phyloP scores from a whole-genome alignment of 2,329 filamentous ascomycete species.

The Aspergillus sp. region DNA sequence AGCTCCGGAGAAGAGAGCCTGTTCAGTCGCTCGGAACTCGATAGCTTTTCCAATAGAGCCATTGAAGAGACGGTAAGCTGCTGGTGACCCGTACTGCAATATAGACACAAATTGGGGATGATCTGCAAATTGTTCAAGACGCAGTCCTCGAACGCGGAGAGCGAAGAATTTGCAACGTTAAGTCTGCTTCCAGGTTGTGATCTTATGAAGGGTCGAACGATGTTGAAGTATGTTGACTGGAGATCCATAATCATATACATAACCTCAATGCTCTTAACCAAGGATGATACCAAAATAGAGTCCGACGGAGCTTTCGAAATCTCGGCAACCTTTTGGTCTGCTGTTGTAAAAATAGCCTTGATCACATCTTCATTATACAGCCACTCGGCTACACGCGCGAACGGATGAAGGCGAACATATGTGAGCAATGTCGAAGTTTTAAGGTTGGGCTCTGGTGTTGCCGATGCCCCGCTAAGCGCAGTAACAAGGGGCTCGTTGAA shows the following conservation, averaged over 20 bases:
- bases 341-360: conserved; percentile 71
- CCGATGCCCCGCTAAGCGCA: conserved; percentile 74
- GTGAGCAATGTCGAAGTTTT: conserved; percentile 70
- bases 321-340: conserved; percentile 73
- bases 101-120: conserved; percentile 79
- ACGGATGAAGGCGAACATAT: conserved; percentile 88
- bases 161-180: conserved; percentile 70
- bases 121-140: conserved; percentile 76
- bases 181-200: conserved; percentile 60
- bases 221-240: conserved; percentile 86
- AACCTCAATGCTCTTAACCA: conserved; percentile 78
- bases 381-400: conserved; percentile 95
- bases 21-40: conserved; percentile 77
- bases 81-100: conserved; percentile 80
- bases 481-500: conserved; percentile 95
- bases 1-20: conserved; percentile 65
- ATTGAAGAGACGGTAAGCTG: conserved; percentile 78
- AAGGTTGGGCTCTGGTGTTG: conserved; percentile 74
- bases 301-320: conserved; percentile 71
- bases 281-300: conserved; percentile 76
- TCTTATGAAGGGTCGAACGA: conserved; percentile 78
- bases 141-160: conserved; percentile 89
- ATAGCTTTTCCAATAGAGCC: conserved; percentile 79
- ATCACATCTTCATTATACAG: conserved; percentile 92
- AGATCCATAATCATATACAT: conserved; percentile 80